Evolutionary conservation across 352 stramenopile species (phyloP).

Genomic region (Globisporangium apiculatum): DNA sequence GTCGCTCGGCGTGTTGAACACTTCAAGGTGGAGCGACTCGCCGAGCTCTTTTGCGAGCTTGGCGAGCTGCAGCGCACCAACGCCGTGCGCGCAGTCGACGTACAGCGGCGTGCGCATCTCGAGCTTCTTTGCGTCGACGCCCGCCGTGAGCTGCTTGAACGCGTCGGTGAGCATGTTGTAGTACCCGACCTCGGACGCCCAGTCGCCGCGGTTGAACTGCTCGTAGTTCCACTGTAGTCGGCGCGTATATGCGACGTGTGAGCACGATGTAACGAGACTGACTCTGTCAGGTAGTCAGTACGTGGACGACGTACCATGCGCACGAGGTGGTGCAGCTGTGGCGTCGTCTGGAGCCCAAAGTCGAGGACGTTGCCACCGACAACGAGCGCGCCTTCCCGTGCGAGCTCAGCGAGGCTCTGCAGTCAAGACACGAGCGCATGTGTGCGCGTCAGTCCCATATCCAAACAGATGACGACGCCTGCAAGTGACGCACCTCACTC

Average conservation of each 20-base stretch:
- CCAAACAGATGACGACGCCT: no score
- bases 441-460: no score
- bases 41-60: slow-evolving; percentile 76
- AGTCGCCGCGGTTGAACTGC: slow-evolving; percentile 86
- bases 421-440: neutral
- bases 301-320: slow-evolving; percentile 58
- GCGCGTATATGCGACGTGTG: neutral
- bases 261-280: neutral
- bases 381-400: slow-evolving; percentile 82
- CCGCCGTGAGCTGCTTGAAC: slow-evolving; percentile 88
- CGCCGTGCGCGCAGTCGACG: slow-evolving; percentile 92
- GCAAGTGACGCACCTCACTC: slow-evolving; percentile 34
- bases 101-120: slow-evolving; percentile 76
- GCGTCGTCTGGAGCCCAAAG: slow-evolving; percentile 96
- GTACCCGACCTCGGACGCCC: slow-evolving; percentile 90
- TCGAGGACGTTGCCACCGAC: slow-evolving; percentile 89
- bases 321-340: slow-evolving; percentile 96
- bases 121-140: slow-evolving; percentile 72
- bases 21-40: slow-evolving; percentile 77
- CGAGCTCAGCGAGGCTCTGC: slow-evolving; percentile 78
- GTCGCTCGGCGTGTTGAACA: slow-evolving; percentile 71
- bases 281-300: neutral
- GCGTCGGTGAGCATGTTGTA: slow-evolving; percentile 92
- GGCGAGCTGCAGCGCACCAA: slow-evolving; percentile 77
- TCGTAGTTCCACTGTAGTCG: slow-evolving; percentile 74